Evolutionary conservation across 306 rosid genomes (phyloP).

Genomic region (Castanopsis chinensis): DNA sequence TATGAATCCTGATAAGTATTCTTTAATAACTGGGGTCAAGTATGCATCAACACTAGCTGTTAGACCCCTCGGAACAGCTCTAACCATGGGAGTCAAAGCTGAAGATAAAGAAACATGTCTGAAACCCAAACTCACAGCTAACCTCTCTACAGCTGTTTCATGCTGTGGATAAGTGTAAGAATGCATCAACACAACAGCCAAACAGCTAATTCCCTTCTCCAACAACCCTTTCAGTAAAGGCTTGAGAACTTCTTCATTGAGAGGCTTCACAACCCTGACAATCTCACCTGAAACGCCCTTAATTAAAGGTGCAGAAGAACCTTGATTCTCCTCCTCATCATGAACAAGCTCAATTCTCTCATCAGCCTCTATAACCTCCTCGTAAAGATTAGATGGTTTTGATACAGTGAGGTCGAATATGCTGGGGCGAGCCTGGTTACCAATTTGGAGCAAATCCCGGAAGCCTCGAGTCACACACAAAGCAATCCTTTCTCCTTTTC

Average conservation of each 20-base stretch:
- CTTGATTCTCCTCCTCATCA: constrained; percentile 30
- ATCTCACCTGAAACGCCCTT: constrained; percentile 90
- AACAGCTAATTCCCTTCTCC: constrained; percentile 68
- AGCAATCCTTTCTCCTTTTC: constrained; percentile 89
- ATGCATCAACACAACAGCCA: constrained; percentile 94
- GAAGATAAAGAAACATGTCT: constrained; percentile 89
- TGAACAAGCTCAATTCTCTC: constrained; percentile 76
- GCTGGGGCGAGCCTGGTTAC: constrained; percentile 95
- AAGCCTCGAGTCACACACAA: constrained; percentile 88
- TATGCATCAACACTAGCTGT: constrained; percentile 96
- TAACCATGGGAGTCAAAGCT: constrained; percentile 93
- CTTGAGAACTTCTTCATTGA: constrained; percentile 55
- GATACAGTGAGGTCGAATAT: constrained; percentile 84
- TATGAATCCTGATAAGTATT: constrained; percentile 85
- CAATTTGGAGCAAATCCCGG: constrained; percentile 79
- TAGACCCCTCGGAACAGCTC: constrained; percentile 94
- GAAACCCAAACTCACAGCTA: constrained; percentile 77
- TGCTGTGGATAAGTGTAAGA: constrained; percentile 84
- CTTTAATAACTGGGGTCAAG: constrained; percentile 88
- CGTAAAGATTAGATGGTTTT: constrained; percentile 82
- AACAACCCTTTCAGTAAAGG: constrained; percentile 52
- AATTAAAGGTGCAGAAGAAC: constrained; percentile 33
- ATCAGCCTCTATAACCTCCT: constrained; percentile 82
- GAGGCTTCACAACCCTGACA: constrained; percentile 70
- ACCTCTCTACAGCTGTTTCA: constrained; percentile 55